Evolutionary conservation across 805 yeast genomes (phyloP).

Genomic region (Clavispora vitiphila): DNA sequence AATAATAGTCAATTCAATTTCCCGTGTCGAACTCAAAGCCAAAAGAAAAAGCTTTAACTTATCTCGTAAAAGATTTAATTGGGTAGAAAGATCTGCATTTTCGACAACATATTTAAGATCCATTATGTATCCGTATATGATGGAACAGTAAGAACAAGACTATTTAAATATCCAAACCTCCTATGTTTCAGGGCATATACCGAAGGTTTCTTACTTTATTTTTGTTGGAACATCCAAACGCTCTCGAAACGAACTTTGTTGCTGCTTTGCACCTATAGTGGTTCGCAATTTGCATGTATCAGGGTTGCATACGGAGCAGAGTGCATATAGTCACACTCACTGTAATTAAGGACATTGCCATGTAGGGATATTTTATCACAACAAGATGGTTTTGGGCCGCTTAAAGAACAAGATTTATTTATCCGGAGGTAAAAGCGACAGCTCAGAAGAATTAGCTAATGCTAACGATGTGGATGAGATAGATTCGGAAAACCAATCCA

Average conservation of each 20-base stretch:
- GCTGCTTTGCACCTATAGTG: too few species aligned
- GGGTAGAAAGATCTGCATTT: not conserved
- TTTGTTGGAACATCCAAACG: too few species aligned
- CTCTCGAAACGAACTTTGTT: too few species aligned
- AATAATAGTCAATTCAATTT: not conserved
- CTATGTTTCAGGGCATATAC: too few species aligned
- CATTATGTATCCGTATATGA: too few species aligned
- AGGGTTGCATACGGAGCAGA: too few species aligned
- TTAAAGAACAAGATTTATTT: constrained; percentile 2
- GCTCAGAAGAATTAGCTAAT: not conserved
- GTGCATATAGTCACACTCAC: not conserved
- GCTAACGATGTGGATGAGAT: constrained; percentile 76
- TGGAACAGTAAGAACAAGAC: too few species aligned
- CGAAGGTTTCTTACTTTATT: too few species aligned
- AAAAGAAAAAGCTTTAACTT: not conserved
- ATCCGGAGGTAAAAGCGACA: not conserved
- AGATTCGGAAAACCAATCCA: constrained; percentile 84
- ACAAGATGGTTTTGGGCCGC: constrained; percentile 5
- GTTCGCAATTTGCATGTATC: too few species aligned
- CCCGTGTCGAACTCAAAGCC: not conserved
- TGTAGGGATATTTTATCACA: not conserved
- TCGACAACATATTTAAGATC: too few species aligned
- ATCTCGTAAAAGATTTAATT: not conserved
- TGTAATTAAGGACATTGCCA: not conserved
- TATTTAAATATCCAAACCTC: too few species aligned